Percentiles rank a stretch among this genome's conserved stretches.
Conservation (phyloP, 768 basidiomycete species). For the Epithele typhae region DNA sequence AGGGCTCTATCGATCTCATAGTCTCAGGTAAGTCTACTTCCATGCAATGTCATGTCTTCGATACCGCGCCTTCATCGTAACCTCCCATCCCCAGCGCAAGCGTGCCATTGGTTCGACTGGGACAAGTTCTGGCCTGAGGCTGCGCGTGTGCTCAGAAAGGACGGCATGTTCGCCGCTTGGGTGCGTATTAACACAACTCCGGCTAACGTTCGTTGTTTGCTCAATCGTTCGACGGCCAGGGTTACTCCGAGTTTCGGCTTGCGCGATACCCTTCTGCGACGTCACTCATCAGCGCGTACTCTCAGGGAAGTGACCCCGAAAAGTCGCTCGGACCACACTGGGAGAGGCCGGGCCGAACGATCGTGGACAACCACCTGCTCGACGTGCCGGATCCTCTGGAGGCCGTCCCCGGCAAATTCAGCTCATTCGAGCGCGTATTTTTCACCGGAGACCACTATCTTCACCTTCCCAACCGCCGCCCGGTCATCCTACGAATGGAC, state of each 20-base stretch:
- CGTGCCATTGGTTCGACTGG: slow-evolving; percentile 83
- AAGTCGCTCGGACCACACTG: slow-evolving; percentile 69
- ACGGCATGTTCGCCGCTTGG: slow-evolving; percentile 73
- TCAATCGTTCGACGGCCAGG: no score
- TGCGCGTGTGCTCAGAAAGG: slow-evolving; percentile 50
- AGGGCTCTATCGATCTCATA: slow-evolving; percentile 59
- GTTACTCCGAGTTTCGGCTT: slow-evolving; percentile 69
- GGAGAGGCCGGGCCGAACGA: slow-evolving; percentile 74
- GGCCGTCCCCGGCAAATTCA: slow-evolving; percentile 31
- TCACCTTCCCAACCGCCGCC: slow-evolving; percentile 31
- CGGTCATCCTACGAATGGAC: slow-evolving; percentile 51
- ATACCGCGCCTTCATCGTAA: background rate
- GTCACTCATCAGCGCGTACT: slow-evolving; percentile 56
- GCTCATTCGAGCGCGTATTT: slow-evolving; percentile 47
- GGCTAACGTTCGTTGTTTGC: background rate
- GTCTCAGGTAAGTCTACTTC: slow-evolving; percentile 47
- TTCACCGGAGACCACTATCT: slow-evolving; percentile 55
- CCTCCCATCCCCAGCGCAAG: slow-evolving; percentile 49
- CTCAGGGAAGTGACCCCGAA: slow-evolving; percentile 50
- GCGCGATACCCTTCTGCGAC: slow-evolving; percentile 53
- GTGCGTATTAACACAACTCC: slow-evolving; percentile 32
- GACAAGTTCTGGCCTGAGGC: slow-evolving; percentile 66
- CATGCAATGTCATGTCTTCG: no score
- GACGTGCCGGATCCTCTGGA: slow-evolving; percentile 55
- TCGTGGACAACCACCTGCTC: slow-evolving; percentile 66